A percentile compares a stretch with the other conserved stretches of the same genome.
Conservation (phyloP, 352 stramenopile genomes). For the Phytopythium delawarense region DNA sequence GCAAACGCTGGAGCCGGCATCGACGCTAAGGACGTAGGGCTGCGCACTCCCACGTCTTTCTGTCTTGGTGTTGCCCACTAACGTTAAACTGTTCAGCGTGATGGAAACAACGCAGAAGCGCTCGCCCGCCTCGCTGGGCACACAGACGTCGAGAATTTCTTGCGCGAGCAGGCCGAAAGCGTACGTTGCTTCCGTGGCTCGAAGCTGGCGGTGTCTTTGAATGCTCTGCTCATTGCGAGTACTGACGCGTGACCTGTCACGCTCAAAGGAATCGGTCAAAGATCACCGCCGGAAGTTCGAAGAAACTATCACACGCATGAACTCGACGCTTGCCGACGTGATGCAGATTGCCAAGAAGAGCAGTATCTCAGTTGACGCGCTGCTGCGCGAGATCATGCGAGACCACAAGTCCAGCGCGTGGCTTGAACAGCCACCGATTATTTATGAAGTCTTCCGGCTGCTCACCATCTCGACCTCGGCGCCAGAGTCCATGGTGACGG, state of each 20-base stretch:
- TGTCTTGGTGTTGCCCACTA: background rate
- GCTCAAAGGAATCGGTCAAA: slow-evolving; percentile 72
- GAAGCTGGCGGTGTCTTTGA: background rate
- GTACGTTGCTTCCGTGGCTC: slow-evolving; percentile 23
- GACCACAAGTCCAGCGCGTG: slow-evolving; percentile 65
- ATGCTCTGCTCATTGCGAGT: background rate
- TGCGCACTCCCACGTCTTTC: background rate
- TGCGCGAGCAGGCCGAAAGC: slow-evolving; percentile 79
- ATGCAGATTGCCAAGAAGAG: slow-evolving; percentile 58
- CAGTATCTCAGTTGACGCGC: slow-evolving; percentile 65
- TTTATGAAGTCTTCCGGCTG: slow-evolving; percentile 77
- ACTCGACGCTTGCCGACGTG: slow-evolving; percentile 65
- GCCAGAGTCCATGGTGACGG: slow-evolving; percentile 21
- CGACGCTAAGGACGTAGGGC: slow-evolving; percentile 70
- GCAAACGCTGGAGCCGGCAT: slow-evolving; percentile 64
- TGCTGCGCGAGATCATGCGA: slow-evolving; percentile 74
- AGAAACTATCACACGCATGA: slow-evolving; percentile 55
- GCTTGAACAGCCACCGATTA: slow-evolving; percentile 76
- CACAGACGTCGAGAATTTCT: slow-evolving; percentile 70
- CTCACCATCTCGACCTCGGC: slow-evolving; percentile 44
- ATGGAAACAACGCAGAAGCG: slow-evolving; percentile 72
- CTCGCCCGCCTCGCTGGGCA: slow-evolving; percentile 55
- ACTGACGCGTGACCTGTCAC: background rate
- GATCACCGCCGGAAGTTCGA: slow-evolving; percentile 82
- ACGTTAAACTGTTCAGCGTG: slow-evolving; percentile 32